phyloP scores from a whole-genome alignment of 1,139 yeast genomes.

The Nakaseomyces bracarensis region DNA sequence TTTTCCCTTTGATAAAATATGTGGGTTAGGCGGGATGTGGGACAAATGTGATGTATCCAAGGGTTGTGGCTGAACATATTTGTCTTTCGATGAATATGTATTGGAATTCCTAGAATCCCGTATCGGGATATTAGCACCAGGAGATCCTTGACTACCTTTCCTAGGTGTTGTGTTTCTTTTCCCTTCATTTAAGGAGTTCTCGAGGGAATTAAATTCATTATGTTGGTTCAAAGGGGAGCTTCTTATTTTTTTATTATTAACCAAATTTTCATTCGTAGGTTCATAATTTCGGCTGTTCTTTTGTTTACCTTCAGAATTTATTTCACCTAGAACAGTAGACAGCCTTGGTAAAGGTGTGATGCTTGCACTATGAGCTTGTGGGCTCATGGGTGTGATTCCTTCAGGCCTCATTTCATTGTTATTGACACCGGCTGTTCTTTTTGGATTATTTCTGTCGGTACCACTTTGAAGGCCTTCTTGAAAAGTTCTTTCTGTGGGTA shows the following conservation, averaged over 20 bases:
- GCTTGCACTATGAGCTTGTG: slow-evolving; percentile 3
- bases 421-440: not conserved
- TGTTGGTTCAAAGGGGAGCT: not conserved
- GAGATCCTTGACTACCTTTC: not conserved
- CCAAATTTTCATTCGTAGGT: not conserved
- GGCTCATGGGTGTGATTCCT: not conserved
- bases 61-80: slow-evolving; percentile 5
- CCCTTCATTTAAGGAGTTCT: slow-evolving; percentile 1
- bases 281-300: not conserved
- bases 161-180: not conserved
- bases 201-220: slow-evolving; percentile 2
- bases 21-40: slow-evolving; percentile 2
- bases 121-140: not conserved
- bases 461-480: no score
- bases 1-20: not conserved
- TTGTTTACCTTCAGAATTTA: not conserved
- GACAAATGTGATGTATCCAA: slow-evolving; percentile 5
- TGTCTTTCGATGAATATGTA: slow-evolving; percentile 1
- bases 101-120: not conserved
- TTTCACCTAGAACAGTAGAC: slow-evolving; percentile 1
- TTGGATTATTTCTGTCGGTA: not conserved
- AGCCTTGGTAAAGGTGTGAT: slow-evolving; percentile 1
- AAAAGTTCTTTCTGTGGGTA: not conserved
- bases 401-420: not conserved
- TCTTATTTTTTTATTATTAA: not conserved